Percentiles rank a stretch among this genome's conserved stretches.
Evolutionary conservation across 2,329 filamentous ascomycete genomes (phyloP).

Genomic region (Zasmidium cellare): DNA sequence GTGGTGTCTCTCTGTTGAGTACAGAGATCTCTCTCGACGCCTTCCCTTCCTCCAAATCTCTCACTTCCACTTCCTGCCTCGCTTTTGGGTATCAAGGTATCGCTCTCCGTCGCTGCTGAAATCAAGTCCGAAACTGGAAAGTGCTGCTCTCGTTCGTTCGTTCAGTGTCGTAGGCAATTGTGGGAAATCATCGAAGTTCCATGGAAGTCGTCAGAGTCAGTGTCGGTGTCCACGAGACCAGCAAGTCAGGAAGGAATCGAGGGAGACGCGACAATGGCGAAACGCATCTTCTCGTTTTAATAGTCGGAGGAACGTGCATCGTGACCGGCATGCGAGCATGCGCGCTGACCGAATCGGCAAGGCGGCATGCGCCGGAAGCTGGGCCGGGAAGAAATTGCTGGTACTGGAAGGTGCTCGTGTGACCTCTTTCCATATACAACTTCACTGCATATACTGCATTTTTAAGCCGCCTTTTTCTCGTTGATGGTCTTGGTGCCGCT

Average conservation of each 20-base stretch:
- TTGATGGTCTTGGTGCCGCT: constrained; percentile 21
- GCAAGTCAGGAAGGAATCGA: background rate
- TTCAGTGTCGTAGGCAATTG: no score
- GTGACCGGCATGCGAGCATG: background rate
- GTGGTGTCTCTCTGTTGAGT: background rate
- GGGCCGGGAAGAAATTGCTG: background rate
- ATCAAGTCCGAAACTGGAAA: no score
- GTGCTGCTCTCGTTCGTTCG: no score
- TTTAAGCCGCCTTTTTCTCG: constrained; percentile 20
- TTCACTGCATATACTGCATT: background rate
- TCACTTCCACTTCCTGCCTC: no score
- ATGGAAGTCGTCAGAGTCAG: no score
- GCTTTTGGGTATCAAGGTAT: no score
- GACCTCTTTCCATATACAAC: background rate
- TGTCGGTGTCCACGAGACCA: background rate
- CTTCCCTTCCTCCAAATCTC: background rate
- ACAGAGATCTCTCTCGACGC: background rate
- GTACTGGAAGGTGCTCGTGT: background rate
- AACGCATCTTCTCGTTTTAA: background rate
- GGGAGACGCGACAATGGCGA: background rate
- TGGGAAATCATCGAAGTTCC: no score
- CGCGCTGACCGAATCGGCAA: background rate
- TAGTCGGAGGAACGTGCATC: background rate
- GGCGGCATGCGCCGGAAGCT: background rate
- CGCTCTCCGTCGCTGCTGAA: no score